These are phyloP conservation scores for Fomitopsis palustris DNA, from an alignment of 1,284 basidiomycete genomes.

Conservation along the genomic window DNA sequence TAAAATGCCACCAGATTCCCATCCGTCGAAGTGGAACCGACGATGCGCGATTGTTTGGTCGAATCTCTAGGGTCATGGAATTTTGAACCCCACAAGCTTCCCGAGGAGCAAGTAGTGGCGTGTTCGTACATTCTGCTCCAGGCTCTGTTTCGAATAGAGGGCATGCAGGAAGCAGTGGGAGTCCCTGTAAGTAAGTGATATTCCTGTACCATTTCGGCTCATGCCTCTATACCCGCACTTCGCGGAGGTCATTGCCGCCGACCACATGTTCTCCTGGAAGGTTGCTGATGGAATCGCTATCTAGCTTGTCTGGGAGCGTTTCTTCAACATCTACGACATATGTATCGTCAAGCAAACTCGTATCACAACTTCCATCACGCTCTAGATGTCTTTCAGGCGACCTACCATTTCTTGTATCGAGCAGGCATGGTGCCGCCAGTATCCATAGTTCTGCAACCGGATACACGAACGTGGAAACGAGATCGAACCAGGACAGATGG, in stretches of 20 bases:
- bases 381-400: conserved; percentile 90
- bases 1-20: conserved; percentile 21
- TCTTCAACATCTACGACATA: conserved; percentile 76
- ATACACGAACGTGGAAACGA: conserved; percentile 45
- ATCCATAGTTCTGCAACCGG: conserved; percentile 45
- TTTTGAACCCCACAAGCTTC: conserved; percentile 82
- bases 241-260: background rate
- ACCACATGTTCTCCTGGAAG: background rate
- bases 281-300: conserved; percentile 1
- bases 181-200: conserved; percentile 58
- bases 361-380: conserved; percentile 98
- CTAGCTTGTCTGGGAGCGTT: conserved; percentile 71
- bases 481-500: conserved; percentile 33
- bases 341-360: conserved; percentile 86
- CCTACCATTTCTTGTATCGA: conserved; percentile 77
- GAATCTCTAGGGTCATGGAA: conserved; percentile 72
- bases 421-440: conserved; percentile 80
- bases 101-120: conserved; percentile 75
- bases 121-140: conserved; percentile 82
- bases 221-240: conserved; percentile 11
- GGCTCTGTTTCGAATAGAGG: conserved; percentile 67
- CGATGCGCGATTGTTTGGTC: conserved; percentile 55
- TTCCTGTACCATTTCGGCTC: background rate
- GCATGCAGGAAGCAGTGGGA: conserved; percentile 64
- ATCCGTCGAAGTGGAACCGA: conserved; percentile 28